Conservation (phyloP, 495 filamentous ascomycete genomes). For the Trichoderma orchidacearum region DNA sequence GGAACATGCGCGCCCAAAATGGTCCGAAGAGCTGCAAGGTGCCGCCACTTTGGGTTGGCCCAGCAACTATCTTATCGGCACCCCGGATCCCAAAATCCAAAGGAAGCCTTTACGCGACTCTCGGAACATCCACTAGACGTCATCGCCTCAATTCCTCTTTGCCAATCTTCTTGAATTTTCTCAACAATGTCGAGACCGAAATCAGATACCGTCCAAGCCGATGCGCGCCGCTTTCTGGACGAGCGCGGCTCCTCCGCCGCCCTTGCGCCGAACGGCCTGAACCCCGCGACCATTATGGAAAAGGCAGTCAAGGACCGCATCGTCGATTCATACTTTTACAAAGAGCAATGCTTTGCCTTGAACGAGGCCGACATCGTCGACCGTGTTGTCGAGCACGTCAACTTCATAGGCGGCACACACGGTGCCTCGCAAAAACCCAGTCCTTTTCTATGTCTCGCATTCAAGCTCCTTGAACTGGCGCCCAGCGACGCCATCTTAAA, state of each 20-base stretch:
- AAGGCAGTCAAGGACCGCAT: conserved; percentile 91
- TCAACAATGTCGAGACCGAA: conserved; percentile 6
- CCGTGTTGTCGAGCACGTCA: conserved; percentile 71
- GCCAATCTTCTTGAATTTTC: neutral
- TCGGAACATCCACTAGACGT: conserved; percentile 1
- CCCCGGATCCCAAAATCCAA: neutral
- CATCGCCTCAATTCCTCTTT: neutral
- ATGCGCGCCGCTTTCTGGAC: conserved; percentile 64
- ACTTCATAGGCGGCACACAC: conserved; percentile 73
- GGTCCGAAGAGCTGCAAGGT: neutral
- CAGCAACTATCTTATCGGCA: conserved; percentile 17
- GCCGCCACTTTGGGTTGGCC: conserved; percentile 4
- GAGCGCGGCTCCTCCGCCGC: conserved; percentile 45
- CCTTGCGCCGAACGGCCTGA: conserved; percentile 55
- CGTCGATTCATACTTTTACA: conserved; percentile 90
- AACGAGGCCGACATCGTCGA: conserved; percentile 85
- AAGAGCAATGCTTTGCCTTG: conserved; percentile 93
- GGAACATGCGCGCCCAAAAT: neutral
- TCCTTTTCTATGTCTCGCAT: conserved; percentile 86
- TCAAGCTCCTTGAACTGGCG: conserved; percentile 84
- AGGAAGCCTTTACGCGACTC: neutral
- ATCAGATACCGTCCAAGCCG: conserved; percentile 46
- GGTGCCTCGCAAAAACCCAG: conserved; percentile 70
- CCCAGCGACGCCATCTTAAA: conserved; percentile 67
- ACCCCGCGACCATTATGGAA: conserved; percentile 81